Base-by-base conservation (phyloP, 2,329 filamentous ascomycete species). In the Monilinia aucupariae region DNA sequence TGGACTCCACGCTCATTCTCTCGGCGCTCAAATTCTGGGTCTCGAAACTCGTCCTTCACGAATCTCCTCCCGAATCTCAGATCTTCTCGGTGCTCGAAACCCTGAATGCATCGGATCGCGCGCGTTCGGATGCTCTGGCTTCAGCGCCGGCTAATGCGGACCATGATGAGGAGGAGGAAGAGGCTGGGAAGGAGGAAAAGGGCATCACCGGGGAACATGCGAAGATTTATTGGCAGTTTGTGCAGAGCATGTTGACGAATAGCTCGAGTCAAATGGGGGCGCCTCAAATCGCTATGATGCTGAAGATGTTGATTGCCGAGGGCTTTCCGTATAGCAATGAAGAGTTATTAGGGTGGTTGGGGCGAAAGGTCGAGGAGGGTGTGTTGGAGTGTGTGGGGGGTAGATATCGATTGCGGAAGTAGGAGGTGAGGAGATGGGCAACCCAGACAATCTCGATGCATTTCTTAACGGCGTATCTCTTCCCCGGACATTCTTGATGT, bases 211-310 rank as follows among this genome's bases (percentile, higher is more conserved):
- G 85, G 67, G 88, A 90, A 73, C 84, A 86, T 71, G 79, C 81
- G 69, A 82, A 77, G 50, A 82, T 96, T 47, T 96, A 97, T 76
- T 91, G 90, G 85, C 89, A 92, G 71, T 97, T 96, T 74, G 92
- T 99, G 64, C 80, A 92, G 63, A 91, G 91, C 59, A 97, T 99
- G 94, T 78, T 99, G 76, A 97, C 91, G 66, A 97, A 97, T 75
- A 89, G 91, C 70, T 88, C 88, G 22, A 85, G 82, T 22, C 77
- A 88, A 34, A 94, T 97, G 90, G 87, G 90, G 58, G 78, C 92
- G 64, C 81, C 81, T 62, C 85, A 92, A 73, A 96, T 99, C 68
- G 82, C 86, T 10, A 96, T 92, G 88, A 97, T 97, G 91, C 82
- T 99, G 81, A 91, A 91, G 76, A 93, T 97, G 82, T 83, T 93